Percentiles rank a stretch among this genome's conserved stretches.
phyloP scores from a whole-genome alignment of 2,329 filamentous ascomycete genomes.

The Aureobasidium lini region DNA sequence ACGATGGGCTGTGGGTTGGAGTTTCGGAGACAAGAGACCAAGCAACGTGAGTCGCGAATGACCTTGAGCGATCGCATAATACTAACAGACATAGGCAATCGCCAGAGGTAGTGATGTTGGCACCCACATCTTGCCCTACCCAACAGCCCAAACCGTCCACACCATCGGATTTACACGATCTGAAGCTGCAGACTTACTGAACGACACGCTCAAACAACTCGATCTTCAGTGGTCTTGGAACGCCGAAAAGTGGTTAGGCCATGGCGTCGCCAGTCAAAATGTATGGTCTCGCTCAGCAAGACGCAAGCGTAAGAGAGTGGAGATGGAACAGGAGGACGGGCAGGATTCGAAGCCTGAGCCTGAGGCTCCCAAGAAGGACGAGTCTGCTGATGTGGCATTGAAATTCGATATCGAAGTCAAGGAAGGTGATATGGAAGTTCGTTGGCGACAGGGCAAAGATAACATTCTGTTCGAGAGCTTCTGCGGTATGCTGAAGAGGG shows the following conservation, averaged over 20 bases:
- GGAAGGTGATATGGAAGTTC: slow-evolving; percentile 37
- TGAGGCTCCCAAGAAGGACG: not conserved
- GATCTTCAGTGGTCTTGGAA: slow-evolving; percentile 62
- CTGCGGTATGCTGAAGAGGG: slow-evolving; percentile 64
- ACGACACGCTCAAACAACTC: slow-evolving; percentile 32
- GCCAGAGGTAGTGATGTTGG: slow-evolving; percentile 25
- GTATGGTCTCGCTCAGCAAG: slow-evolving; percentile 74
- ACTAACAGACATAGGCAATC: slow-evolving; percentile 17
- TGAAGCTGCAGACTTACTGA: slow-evolving; percentile 6
- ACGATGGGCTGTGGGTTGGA: slow-evolving; percentile 87
- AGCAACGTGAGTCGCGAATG: slow-evolving; percentile 35
- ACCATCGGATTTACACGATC: not conserved
- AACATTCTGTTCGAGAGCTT: slow-evolving; percentile 77
- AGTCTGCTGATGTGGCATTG: slow-evolving; percentile 22
- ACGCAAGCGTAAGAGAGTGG: slow-evolving; percentile 42
- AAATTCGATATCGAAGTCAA: slow-evolving; percentile 34
- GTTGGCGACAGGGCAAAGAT: slow-evolving; percentile 73
- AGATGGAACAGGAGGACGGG: not conserved
- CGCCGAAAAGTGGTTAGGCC: slow-evolving; percentile 43
- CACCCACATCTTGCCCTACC: slow-evolving; percentile 31
- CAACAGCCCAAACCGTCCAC: slow-evolving; percentile 44
- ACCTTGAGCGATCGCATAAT: not conserved
- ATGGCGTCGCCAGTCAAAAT: slow-evolving; percentile 59
- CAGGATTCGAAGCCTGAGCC: not conserved
- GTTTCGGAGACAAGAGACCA: slow-evolving; percentile 62